Evolutionary conservation across 192 early-diverging fungal species (phyloP).

Genomic region (Coemansia sp.): DNA sequence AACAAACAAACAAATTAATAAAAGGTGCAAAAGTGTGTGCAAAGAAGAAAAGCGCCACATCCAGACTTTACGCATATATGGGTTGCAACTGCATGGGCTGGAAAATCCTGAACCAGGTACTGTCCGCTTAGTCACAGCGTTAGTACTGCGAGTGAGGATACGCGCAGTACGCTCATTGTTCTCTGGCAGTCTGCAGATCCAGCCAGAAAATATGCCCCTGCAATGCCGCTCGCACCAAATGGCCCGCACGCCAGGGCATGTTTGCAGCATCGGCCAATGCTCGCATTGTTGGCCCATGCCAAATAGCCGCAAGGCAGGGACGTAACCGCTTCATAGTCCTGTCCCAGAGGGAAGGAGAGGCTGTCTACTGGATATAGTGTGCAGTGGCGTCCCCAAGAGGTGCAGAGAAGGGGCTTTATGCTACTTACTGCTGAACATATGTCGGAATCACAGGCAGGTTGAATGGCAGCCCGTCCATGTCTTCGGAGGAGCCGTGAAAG

Average conservation of each 20-base stretch:
- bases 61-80: not conserved
- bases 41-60: not conserved
- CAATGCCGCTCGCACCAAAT: not conserved
- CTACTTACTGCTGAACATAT: constrained; percentile 50
- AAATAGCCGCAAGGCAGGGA: too few relatives aligned
- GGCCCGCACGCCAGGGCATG: too few relatives aligned
- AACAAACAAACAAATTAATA: too few relatives aligned
- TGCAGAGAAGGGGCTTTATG: not conserved
- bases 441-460: constrained; percentile 46
- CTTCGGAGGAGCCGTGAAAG: constrained; percentile 33
- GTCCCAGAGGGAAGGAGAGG: not conserved
- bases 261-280: too few relatives aligned
- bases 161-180: not conserved
- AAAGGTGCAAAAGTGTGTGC: not conserved
- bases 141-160: not conserved
- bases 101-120: constrained; percentile 2
- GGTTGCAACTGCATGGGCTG: not conserved
- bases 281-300: too few relatives aligned
- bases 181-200: not conserved
- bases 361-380: constrained; percentile 6
- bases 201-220: not conserved
- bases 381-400: constrained; percentile 1
- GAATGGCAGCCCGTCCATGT: constrained; percentile 34
- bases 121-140: not conserved
- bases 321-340: too few relatives aligned